A percentile compares a stretch with the other conserved stretches of the same genome.
Conservation (phyloP, 345 rosid genomes). For the Trapa bicornis region DNA sequence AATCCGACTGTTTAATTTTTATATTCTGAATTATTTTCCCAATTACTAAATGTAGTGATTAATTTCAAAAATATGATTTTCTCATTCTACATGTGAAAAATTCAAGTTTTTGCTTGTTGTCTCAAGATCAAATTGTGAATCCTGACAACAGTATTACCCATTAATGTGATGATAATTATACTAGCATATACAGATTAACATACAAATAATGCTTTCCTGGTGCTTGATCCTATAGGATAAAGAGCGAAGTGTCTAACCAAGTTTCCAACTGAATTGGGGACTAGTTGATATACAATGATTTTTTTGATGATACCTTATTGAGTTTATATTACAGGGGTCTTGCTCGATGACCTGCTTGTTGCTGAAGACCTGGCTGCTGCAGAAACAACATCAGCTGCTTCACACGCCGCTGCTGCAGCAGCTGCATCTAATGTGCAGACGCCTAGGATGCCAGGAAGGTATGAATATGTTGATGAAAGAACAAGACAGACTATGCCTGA, state of each 20-base stretch:
- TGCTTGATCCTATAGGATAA: neutral
- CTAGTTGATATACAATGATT: neutral
- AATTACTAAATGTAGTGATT: neutral
- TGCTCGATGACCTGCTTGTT: conserved; percentile 95
- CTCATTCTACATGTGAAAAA: neutral
- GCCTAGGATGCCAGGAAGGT: conserved; percentile 57
- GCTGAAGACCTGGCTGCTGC: conserved; percentile 99
- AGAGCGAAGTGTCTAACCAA: neutral
- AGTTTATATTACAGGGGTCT: conserved; percentile 51
- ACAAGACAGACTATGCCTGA: conserved; percentile 51
- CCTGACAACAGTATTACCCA: neutral
- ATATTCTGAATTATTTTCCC: neutral
- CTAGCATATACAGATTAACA: neutral
- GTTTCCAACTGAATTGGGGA: neutral
- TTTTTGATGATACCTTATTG: neutral
- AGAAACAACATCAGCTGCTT: conserved; percentile 94
- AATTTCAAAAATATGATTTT: neutral
- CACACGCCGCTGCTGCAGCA: conserved; percentile 93
- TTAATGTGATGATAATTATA: neutral
- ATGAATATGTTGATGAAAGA: conserved; percentile 76
- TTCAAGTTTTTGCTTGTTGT: neutral
- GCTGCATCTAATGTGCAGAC: conserved; percentile 61
- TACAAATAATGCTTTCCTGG: neutral
- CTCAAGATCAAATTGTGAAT: neutral
- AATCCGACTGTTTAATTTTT: too few species aligned